Conservation (phyloP, 1,139 yeast species). For the Protomyces gravidus region DNA sequence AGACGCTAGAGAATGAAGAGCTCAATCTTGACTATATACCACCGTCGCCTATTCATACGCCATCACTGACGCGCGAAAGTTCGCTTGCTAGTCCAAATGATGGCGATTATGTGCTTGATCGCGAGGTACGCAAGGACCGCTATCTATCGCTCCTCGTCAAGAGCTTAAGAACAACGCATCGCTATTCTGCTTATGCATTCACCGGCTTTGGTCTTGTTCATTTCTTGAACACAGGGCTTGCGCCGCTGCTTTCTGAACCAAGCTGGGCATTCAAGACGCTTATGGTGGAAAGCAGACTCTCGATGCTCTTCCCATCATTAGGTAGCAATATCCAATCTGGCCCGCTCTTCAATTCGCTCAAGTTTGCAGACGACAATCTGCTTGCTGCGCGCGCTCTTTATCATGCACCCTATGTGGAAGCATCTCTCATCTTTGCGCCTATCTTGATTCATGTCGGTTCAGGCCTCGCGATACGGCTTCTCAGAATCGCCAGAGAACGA, state of each 20-base stretch:
- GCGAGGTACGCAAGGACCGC: not conserved
- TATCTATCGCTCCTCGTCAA: constrained; percentile 3
- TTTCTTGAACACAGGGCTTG: constrained; percentile 23
- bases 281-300: not conserved
- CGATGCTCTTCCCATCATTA: not conserved
- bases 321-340: not conserved
- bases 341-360: not conserved
- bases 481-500: constrained; percentile 14
- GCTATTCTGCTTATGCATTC: constrained; percentile 20
- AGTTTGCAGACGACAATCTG: constrained; percentile 23
- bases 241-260: constrained; percentile 15
- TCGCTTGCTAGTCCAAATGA: not conserved
- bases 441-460: constrained; percentile 9
- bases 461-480: constrained; percentile 2
- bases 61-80: not conserved
- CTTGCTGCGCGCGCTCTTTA: constrained; percentile 24
- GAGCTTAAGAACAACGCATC: constrained; percentile 16
- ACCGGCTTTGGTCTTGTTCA: constrained; percentile 18
- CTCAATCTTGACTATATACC: not conserved
- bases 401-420: constrained; percentile 17
- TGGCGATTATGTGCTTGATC: not conserved
- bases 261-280: not conserved
- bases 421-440: constrained; percentile 17
- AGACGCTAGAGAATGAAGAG: not conserved
- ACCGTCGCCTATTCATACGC: not conserved